Percentiles rank a stretch among this genome's conserved stretches.
phyloP scores from a whole-genome alignment of 2,329 filamentous ascomycete species.

The Colletotrichum cordylinicola region DNA sequence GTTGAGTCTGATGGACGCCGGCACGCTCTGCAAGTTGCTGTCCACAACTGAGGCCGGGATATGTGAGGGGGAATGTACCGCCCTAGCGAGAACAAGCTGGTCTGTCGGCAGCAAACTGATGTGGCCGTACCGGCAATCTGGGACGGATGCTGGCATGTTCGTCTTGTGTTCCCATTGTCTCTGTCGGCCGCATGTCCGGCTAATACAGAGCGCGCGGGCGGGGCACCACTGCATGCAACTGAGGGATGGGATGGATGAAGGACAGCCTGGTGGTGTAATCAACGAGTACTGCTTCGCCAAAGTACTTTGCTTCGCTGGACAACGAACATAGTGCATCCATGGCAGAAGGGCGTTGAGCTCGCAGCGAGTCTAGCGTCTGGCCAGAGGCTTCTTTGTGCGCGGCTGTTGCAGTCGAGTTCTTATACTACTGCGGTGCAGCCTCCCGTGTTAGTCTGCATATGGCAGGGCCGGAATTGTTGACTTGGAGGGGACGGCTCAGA shows the following conservation, averaged over 20 bases:
- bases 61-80: background rate
- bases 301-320: background rate
- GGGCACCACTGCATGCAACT: background rate
- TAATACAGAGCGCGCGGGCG: background rate
- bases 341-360: background rate
- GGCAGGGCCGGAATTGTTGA: background rate
- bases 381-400: background rate
- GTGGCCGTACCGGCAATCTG: constrained; percentile 16
- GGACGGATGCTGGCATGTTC: constrained; percentile 12
- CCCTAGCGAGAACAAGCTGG: constrained; percentile 9
- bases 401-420: background rate
- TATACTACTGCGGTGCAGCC: background rate
- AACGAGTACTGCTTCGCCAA: background rate
- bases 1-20: background rate
- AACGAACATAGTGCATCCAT: background rate
- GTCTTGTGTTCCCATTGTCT: constrained; percentile 8
- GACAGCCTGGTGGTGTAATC: background rate
- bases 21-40: background rate
- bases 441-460: background rate
- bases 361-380: background rate
- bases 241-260: background rate
- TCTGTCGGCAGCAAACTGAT: background rate
- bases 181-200: background rate
- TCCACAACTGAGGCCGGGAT: background rate
- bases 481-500: background rate